These are phyloP conservation scores for Tolypocladium cylindrosporum DNA, from an alignment of 2,329 filamentous ascomycete species.

Conservation along the genomic window DNA sequence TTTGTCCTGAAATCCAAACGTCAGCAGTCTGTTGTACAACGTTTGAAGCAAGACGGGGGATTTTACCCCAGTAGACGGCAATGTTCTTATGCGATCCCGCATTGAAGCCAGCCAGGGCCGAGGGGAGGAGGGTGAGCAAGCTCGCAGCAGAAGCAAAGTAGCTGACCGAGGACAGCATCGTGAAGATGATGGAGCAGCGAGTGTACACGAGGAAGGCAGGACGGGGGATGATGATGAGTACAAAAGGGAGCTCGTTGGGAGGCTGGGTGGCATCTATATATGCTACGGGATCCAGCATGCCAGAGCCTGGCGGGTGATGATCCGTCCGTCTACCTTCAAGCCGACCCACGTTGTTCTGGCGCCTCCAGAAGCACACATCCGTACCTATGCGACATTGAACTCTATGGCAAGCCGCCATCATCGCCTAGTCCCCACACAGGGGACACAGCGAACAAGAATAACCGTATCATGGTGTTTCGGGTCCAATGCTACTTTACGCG, in stretches of 20 bases:
- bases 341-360: too few species aligned
- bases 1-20: constrained; percentile 35
- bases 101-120: constrained; percentile 31
- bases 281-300: background rate
- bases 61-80: constrained; percentile 56
- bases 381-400: background rate
- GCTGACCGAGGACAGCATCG: constrained; percentile 5
- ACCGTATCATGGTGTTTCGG: background rate
- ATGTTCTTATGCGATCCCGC: constrained; percentile 39
- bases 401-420: background rate
- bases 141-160: constrained; percentile 9
- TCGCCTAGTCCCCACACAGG: background rate
- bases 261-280: background rate
- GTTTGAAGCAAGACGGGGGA: background rate
- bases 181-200: background rate
- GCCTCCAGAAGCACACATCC: background rate
- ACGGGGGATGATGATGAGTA: background rate
- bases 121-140: constrained; percentile 15
- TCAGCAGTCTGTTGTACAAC: background rate
- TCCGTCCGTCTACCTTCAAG: background rate
- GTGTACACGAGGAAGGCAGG: background rate
- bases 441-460: background rate
- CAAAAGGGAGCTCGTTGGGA: background rate
- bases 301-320: background rate
- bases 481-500: background rate